phyloP scores from a whole-genome alignment of 345 rosid species.

The Eucalyptus curtisii region DNA sequence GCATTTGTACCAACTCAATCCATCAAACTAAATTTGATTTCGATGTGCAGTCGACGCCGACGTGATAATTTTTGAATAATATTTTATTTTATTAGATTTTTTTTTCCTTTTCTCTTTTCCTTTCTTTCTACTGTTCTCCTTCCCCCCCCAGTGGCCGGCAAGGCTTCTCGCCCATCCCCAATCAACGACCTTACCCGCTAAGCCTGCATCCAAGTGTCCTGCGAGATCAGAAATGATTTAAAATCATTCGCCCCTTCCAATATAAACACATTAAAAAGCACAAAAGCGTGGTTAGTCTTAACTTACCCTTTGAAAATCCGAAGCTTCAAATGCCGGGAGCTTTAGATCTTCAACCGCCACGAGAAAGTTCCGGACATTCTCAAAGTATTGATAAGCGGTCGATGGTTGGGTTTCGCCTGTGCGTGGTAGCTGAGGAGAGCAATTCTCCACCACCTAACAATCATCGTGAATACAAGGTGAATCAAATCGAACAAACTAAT shows the following conservation, averaged over 20 bases:
- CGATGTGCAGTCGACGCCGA: accelerated
- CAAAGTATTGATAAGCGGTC: slow-evolving; percentile 80
- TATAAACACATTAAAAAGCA: neutral
- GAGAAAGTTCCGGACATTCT: slow-evolving; percentile 77
- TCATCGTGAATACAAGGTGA: neutral
- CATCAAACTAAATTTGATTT: too few relatives aligned
- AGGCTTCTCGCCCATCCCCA: neutral
- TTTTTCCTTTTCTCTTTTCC: too few relatives aligned
- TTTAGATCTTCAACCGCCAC: slow-evolving; percentile 66
- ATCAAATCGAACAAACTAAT: neutral
- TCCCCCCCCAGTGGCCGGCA: too few relatives aligned
- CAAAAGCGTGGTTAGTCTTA: neutral
- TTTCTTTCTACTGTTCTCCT: too few relatives aligned
- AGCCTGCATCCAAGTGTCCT: slow-evolving; percentile 80
- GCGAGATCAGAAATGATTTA: neutral
- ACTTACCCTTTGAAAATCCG: slow-evolving; percentile 85
- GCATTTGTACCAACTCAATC: too few relatives aligned
- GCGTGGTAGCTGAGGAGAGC: slow-evolving; percentile 19
- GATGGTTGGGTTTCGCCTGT: slow-evolving; percentile 49
- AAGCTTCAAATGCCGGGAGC: slow-evolving; percentile 84
- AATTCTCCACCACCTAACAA: slow-evolving; percentile 65
- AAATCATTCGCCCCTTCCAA: neutral
- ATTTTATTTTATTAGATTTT: too few relatives aligned
- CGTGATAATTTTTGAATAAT: too few relatives aligned
- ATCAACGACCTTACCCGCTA: slow-evolving; percentile 50